Base-by-base conservation (phyloP, 2,329 filamentous ascomycete genomes). In the Hymenoscyphus repandus region DNA sequence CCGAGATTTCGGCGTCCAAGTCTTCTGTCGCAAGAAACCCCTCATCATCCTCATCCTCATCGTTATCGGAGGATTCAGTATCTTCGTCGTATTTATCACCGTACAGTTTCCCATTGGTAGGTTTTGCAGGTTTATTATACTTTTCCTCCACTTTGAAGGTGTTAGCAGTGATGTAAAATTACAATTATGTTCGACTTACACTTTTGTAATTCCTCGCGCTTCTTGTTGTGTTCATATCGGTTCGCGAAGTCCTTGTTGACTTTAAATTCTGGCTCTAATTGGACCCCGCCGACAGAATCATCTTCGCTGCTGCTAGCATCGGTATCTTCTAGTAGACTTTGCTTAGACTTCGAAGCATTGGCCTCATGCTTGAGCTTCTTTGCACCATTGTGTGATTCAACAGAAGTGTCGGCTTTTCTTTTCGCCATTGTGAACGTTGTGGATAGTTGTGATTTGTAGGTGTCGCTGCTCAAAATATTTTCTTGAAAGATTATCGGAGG, bases 151-250 rank as follows among this genome's bases (percentile, higher is more conserved):
- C 88, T 92, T 6, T 18, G 4, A 47, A 9, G 36, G 15, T 5
- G 45, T 58, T 41, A 58, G 51, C 47, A 36, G 12, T 15, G 32
- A 27, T 17, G 51, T 68, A 59, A 68, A 63, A 39, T 4, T 41
- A 47, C 17, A 56, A 15, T n/a, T 15, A 36, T 36, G 17, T 40
- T 58, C 45, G 27, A 70, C 80, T 62, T 64, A 87, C 85, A 69
- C 64, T 80, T 78, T 13, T 90, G 85, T 57, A 83, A 74, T 68
- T 99, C 93, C 66, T 95, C 91, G 51, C 92, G 82, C 73, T 96
- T 96, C 74, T 97, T 96, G 73, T 99, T 99, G 72, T 97, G 80
- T 69, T 99, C 93, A 62, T 96, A 97, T 37, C 89, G 79, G 60
- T 80, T 82, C 39, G 93, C 93, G 68, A 85, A 99, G 47, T 95